Evolutionary conservation across 2,329 filamentous ascomycete genomes (phyloP).

Genomic region (Diaporthe australafricana): DNA sequence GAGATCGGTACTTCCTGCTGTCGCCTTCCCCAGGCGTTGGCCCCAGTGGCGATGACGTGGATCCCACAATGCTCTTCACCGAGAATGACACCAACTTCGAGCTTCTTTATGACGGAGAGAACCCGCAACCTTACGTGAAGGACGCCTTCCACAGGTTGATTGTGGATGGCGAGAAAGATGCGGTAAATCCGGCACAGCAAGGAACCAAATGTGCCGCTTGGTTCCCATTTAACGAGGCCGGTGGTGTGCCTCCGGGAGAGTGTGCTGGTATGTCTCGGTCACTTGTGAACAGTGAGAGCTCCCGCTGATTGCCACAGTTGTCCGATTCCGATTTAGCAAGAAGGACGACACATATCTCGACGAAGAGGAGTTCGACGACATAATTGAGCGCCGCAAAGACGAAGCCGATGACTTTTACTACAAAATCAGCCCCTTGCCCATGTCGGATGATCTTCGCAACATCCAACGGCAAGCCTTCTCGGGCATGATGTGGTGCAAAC

Average conservation of each 20-base stretch:
- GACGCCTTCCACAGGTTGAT: conserved; percentile 94
- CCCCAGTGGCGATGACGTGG: conserved; percentile 81
- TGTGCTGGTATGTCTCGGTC: conserved; percentile 81
- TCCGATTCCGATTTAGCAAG: conserved; percentile 88
- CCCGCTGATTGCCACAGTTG: conserved; percentile 63
- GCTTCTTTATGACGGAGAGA: conserved; percentile 80
- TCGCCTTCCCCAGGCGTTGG: conserved; percentile 92
- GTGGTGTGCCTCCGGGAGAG: conserved; percentile 88
- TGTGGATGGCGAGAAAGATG: conserved; percentile 81
- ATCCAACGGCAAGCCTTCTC: conserved; percentile 95
- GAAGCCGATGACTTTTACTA: conserved; percentile 98
- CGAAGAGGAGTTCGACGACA: conserved; percentile 91
- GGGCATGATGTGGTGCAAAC: conserved; percentile 99
- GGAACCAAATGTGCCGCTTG: conserved; percentile 93
- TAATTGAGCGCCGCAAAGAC: conserved; percentile 85
- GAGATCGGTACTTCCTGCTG: conserved; percentile 84
- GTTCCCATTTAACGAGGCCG: conserved; percentile 91
- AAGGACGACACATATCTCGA: conserved; percentile 84
- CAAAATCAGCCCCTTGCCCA: conserved; percentile 90
- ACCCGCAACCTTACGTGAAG: conserved; percentile 88
- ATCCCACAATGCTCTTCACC: conserved; percentile 89
- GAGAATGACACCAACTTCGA: conserved; percentile 95
- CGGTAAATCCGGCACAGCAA: conserved; percentile 81
- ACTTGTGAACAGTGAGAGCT: conserved; percentile 48
- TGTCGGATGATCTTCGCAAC: conserved; percentile 92